These are phyloP conservation scores for Gymnopilus junonius DNA, from an alignment of 768 basidiomycete genomes.

Conservation along the genomic window DNA sequence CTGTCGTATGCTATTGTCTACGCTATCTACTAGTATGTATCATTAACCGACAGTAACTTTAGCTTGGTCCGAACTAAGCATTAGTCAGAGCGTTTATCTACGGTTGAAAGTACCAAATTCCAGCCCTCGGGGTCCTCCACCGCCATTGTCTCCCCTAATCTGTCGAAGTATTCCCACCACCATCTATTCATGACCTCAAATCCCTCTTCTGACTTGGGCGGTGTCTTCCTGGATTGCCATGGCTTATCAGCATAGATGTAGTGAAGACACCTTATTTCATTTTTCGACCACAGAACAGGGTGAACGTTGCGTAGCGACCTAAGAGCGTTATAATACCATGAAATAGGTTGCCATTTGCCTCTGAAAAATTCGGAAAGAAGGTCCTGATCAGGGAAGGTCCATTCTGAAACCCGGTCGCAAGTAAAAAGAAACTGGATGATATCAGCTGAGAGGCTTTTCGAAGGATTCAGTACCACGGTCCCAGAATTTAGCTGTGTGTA, in stretches of 20 bases:
- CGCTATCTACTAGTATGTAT: slow-evolving; percentile 10
- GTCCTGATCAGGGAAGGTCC: slow-evolving; percentile 90
- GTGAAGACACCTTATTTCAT: slow-evolving; percentile 85
- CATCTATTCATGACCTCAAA: slow-evolving; percentile 63
- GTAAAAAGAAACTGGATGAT: slow-evolving; percentile 62
- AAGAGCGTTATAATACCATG: slow-evolving; percentile 92
- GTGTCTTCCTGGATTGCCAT: slow-evolving; percentile 63
- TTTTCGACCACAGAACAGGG: slow-evolving; percentile 78
- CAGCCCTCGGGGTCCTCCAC: slow-evolving; percentile 48
- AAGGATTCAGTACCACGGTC: slow-evolving; percentile 84
- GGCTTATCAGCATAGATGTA: slow-evolving; percentile 90
- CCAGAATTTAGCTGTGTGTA: slow-evolving; percentile 90
- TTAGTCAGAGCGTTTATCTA: slow-evolving; percentile 36
- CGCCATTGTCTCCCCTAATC: slow-evolving; percentile 47
- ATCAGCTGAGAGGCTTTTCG: slow-evolving; percentile 50
- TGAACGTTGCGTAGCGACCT: slow-evolving; percentile 84
- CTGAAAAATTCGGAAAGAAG: slow-evolving; percentile 81
- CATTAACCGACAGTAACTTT: slow-evolving; percentile 22
- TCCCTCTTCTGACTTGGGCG: slow-evolving; percentile 36
- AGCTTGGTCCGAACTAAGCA: slow-evolving; percentile 11
- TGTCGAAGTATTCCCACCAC: slow-evolving; percentile 82
- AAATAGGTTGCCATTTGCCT: slow-evolving; percentile 77
- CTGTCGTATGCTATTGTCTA: slow-evolving; percentile 12
- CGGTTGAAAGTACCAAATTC: slow-evolving; percentile 54
- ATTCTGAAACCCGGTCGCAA: slow-evolving; percentile 42